Evolutionary conservation across 1,139 yeast genomes (phyloP), one percentile per base, ranked within the genome.

Genomic region (Magnusiomyces paraingens): DNA sequence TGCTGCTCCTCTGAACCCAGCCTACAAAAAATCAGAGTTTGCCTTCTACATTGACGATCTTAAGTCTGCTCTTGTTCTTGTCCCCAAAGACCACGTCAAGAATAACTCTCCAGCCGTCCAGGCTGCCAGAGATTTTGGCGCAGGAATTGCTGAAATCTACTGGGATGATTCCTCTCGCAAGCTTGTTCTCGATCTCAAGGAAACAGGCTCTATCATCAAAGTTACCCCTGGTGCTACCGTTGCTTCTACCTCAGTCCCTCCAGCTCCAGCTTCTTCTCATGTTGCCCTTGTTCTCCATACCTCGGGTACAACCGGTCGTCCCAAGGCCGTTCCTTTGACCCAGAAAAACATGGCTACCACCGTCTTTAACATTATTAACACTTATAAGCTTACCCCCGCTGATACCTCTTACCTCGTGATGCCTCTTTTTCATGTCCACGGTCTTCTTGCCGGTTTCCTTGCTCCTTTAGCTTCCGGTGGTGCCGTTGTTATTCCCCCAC

Each of bases 391-490:
- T 52, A 65, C 76, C 2, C 58, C 70, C 0, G 55, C 62, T 8
- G 89, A 83, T 64, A 66, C 76, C 21, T 73, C 84, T 2, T 82
- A 82, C 61, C 69, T 83, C 42, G 87, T 83, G 39, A 83, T 83
- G 89, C 89, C 89, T 1, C 69, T 83, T 44, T 83, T 83, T 74
- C 89, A 83, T 62, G 88, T 83, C 38, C 89, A 83, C 64, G 89
- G 89, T 0, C 70, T 83, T 49, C 75, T 82, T 56, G 83, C 84
- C 54, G 86, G 84, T 0, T 68, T 82, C 32, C 62, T 83, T 49
- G 80, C 84, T 1, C 80, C 87, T 0, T 70, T 83, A 50, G 75
- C 78, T 20, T 73, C 83, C 0, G 81, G 81, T n/a, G 86, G 87
- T 36, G 66, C 81, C 0, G 83, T 75, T 1, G 75, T 83, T 17